Evolutionary conservation across 176 grass and related monocot species (phyloP).

Genomic region (Oryza australiensis): DNA sequence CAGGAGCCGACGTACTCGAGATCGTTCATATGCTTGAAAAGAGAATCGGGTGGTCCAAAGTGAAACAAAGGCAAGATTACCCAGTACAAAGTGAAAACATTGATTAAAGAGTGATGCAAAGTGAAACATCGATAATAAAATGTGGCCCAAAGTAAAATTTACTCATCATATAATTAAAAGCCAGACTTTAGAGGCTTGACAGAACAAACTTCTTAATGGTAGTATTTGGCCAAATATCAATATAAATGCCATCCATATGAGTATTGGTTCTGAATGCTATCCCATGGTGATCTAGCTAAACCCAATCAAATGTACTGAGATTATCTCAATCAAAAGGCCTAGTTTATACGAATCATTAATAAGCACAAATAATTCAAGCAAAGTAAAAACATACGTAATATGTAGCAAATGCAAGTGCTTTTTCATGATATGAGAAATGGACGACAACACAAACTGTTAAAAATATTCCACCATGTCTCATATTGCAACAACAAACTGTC

Average conservation of each 20-base stretch:
- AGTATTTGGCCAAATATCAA: background rate
- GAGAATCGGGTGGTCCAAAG: too few relatives aligned
- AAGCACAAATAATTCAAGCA: background rate
- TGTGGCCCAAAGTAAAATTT: too few relatives aligned
- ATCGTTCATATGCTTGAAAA: too few relatives aligned
- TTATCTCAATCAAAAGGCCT: background rate
- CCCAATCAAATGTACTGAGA: slow-evolving; percentile 23
- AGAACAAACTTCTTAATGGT: background rate
- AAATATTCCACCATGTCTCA: background rate
- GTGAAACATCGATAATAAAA: too few relatives aligned
- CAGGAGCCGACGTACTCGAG: too few relatives aligned
- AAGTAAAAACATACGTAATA: slow-evolving; percentile 11
- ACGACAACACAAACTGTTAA: background rate
- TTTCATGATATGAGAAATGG: slow-evolving; percentile 1
- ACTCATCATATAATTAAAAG: background rate
- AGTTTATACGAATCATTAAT: slow-evolving; percentile 14
- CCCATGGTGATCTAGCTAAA: background rate
- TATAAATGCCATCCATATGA: slow-evolving; percentile 10
- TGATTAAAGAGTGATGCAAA: too few relatives aligned
- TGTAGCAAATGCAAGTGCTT: background rate
- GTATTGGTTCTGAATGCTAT: background rate
- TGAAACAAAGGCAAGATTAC: too few relatives aligned
- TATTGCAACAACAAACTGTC: background rate
- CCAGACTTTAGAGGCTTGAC: background rate
- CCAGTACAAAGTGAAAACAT: too few relatives aligned